Evolutionary conservation across 108 stramenopile genomes (phyloP).

Genomic region (Fragilaria radians): DNA sequence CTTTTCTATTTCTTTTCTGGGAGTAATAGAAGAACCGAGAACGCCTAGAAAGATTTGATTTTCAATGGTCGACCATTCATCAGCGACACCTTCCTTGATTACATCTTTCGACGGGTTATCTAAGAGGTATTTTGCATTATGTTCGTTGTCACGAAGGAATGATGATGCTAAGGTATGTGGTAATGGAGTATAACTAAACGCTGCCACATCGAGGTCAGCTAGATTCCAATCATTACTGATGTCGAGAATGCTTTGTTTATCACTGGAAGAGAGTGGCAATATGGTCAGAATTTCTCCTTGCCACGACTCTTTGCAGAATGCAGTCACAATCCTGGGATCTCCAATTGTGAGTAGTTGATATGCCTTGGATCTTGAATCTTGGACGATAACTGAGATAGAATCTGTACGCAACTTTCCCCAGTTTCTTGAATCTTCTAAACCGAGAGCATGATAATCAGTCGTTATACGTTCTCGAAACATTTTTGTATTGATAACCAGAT

Average conservation of each 20-base stretch:
- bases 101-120: constrained; percentile 23
- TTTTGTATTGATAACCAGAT: constrained; percentile 48
- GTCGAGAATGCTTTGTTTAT: constrained; percentile 66
- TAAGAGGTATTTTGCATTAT: constrained; percentile 10
- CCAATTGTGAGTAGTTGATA: constrained; percentile 77
- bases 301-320: constrained; percentile 65
- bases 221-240: constrained; percentile 82
- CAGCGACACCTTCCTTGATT: constrained; percentile 28
- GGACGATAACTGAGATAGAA: constrained; percentile 64
- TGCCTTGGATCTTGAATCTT: constrained; percentile 64
- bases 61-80: constrained; percentile 60
- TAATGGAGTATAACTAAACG: constrained; percentile 91
- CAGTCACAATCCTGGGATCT: constrained; percentile 72
- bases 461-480: constrained; percentile 51
- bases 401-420: constrained; percentile 73
- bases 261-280: constrained; percentile 55
- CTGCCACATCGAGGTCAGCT: constrained; percentile 84
- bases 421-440: constrained; percentile 66
- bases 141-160: constrained; percentile 12
- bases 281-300: constrained; percentile 80
- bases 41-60: constrained; percentile 95
- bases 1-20: constrained; percentile 83
- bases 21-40: constrained; percentile 84
- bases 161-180: constrained; percentile 67
- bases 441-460: constrained; percentile 68